Evolutionary conservation across 768 basidiomycete genomes (phyloP).

Genomic region (Boletus huronensis): DNA sequence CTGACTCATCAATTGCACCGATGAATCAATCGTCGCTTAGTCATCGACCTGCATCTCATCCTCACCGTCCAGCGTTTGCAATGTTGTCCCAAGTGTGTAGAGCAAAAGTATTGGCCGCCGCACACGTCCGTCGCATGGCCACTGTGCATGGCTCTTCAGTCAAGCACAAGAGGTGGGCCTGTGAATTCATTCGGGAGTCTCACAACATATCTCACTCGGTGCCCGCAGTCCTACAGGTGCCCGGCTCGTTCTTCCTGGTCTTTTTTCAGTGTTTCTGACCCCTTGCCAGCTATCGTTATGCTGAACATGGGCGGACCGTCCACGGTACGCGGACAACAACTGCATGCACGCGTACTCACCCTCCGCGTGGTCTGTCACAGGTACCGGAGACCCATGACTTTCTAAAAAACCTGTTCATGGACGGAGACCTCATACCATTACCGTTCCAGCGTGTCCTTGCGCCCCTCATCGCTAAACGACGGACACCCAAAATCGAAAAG

Average conservation of each 20-base stretch:
- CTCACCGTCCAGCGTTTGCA: not conserved
- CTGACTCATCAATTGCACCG: too few species aligned
- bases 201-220: conserved; percentile 11
- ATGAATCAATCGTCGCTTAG: conserved; percentile 13
- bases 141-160: conserved; percentile 40
- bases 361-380: conserved; percentile 37
- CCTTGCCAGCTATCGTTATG: conserved; percentile 78
- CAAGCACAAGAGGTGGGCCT: conserved; percentile 42
- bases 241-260: not conserved
- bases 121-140: conserved; percentile 40
- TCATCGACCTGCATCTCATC: conserved; percentile 1
- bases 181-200: not conserved
- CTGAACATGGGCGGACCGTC: conserved; percentile 99
- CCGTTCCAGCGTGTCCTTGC: conserved; percentile 89
- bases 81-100: conserved; percentile 33
- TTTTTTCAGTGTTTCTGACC: conserved; percentile 6
- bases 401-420: conserved; percentile 87
- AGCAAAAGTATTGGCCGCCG: conserved; percentile 15
- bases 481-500: conserved; percentile 89
- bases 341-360: not conserved
- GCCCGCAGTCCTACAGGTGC: conserved; percentile 60
- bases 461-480: conserved; percentile 81
- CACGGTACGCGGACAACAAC: conserved; percentile 53
- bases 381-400: conserved; percentile 92
- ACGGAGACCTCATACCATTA: conserved; percentile 90